These are phyloP conservation scores for Monosporascus cannonballus DNA, from an alignment of 2,329 filamentous ascomycete genomes.

Conservation along the genomic window DNA sequence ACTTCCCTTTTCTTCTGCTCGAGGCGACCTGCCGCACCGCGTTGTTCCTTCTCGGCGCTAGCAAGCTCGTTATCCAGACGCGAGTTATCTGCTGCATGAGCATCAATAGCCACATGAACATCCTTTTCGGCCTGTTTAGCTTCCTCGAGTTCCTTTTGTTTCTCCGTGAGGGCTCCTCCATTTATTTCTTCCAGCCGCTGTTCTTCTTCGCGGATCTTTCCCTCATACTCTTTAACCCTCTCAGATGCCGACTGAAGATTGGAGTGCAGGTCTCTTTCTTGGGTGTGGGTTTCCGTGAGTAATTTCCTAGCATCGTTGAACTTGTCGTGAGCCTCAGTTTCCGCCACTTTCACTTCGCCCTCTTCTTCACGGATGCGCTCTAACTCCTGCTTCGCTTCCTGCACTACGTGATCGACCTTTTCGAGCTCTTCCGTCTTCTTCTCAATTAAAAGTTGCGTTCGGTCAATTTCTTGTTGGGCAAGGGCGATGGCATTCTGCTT, in stretches of 20 bases:
- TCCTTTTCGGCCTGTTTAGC: slow-evolving; percentile 45
- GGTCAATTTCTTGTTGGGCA: slow-evolving; percentile 30
- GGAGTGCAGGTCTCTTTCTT: slow-evolving; percentile 60
- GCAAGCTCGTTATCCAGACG: slow-evolving; percentile 21
- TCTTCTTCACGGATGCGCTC: slow-evolving; percentile 40
- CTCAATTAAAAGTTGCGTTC: slow-evolving; percentile 27
- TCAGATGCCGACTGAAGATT: slow-evolving; percentile 49
- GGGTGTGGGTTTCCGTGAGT: slow-evolving; percentile 47
- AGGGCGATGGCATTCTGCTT: slow-evolving; percentile 21
- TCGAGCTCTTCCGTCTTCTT: slow-evolving; percentile 45
- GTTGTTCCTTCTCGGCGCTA: slow-evolving; percentile 17
- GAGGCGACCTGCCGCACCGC: slow-evolving; percentile 24
- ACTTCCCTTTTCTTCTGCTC: slow-evolving; percentile 49
- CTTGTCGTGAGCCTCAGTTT: slow-evolving; percentile 42
- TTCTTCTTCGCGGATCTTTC: slow-evolving; percentile 49
- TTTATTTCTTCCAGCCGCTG: slow-evolving; percentile 59
- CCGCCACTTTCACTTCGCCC: slow-evolving; percentile 38
- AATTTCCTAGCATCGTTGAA: slow-evolving; percentile 48
- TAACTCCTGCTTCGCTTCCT: slow-evolving; percentile 31
- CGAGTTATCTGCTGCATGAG: slow-evolving; percentile 18
- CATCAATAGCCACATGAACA: slow-evolving; percentile 28
- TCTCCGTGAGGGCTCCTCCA: slow-evolving; percentile 62
- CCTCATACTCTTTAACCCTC: slow-evolving; percentile 38
- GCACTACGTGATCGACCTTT: slow-evolving; percentile 38
- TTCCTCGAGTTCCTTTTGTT: slow-evolving; percentile 51